Base-by-base conservation (phyloP, 1,284 basidiomycete species). In the Ceratobasidium papillatum region DNA sequence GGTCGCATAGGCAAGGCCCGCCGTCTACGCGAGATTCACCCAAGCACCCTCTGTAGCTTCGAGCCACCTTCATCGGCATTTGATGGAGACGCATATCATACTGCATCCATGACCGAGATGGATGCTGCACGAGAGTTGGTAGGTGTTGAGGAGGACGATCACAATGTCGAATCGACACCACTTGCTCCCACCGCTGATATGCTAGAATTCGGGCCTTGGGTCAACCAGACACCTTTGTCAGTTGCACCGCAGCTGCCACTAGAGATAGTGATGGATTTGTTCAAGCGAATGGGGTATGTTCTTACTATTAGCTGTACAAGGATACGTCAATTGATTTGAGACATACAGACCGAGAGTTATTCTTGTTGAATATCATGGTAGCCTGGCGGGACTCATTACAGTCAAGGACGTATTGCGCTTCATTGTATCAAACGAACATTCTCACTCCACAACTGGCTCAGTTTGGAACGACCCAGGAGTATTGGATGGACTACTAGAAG, bases 181-280 rank as follows among this genome's bases (percentile, higher is more conserved):
- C 85, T 92, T 61, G 87, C 88, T 76, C 86, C 85, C 14, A 86
- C 87, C 4, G 84, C 87, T 0, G 86, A 89, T 76, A 84, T 86
- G 19, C 84, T 98, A 27, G 91, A 92, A 80, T 88, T 98, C 66
- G 94, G 92, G 85, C 92, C 94, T 12, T 98, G 94, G 90, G 94
- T 97, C 0, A 96, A 98, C 81, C 91, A 94, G 93, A 97, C 94
- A 0, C 95, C 96, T 0, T 87, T 99, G 76, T 94, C 92, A 0
- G 96, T 98, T 1, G 93, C 94, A n/a, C 93, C 95, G 0, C 93
- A 93, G 78, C 88, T 98, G 76, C 95, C 96, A 0, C 85, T 99
- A 51, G 97, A 99, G 82, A 96, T 98, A 74, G 95, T 97, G 12
- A 95, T 98, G 91, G 94, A 98, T 81, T 84, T 98, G 34, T 98